Conservation (phyloP, 2,329 filamentous ascomycete species). For the Chalaropsis ovoidea region DNA sequence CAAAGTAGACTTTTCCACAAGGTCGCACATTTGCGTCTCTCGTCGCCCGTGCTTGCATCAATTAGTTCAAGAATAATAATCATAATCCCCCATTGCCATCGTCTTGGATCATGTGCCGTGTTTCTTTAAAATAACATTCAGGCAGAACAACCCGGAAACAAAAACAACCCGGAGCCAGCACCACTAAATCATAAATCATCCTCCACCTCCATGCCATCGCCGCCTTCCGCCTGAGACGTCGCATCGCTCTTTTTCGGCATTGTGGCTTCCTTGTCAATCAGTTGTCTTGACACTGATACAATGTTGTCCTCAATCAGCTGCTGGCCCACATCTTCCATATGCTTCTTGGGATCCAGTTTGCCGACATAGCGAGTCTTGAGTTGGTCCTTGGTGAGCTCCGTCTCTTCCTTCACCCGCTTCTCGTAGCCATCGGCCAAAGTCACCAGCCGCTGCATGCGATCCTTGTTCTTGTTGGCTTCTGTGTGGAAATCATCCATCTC, state of each 20-base stretch:
- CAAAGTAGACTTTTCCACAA: no score
- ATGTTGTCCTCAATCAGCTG: conserved; percentile 99
- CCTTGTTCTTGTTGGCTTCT: conserved; percentile 77
- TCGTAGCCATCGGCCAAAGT: conserved; percentile 90
- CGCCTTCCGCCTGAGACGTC: conserved; percentile 40
- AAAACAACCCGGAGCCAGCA: conserved; percentile 1
- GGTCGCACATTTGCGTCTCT: neutral
- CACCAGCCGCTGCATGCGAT: conserved; percentile 78
- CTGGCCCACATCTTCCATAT: conserved; percentile 92
- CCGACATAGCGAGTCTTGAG: conserved; percentile 98
- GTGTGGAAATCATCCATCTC: conserved; percentile 92
- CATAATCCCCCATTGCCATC: conserved; percentile 1
- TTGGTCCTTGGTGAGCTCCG: conserved; percentile 91
- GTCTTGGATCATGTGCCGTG: neutral
- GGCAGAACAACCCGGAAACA: neutral
- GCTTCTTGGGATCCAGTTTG: conserved; percentile 98
- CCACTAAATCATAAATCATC: conserved; percentile 39
- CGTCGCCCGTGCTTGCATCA: neutral
- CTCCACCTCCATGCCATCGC: conserved; percentile 61
- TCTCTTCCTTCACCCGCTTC: conserved; percentile 98
- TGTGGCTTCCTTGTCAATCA: conserved; percentile 98
- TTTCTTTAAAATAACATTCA: neutral
- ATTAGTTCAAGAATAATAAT: conserved; percentile 10
- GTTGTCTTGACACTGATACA: conserved; percentile 91
- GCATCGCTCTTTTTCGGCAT: conserved; percentile 61